Percentiles rank a stretch among this genome's conserved stretches.
Conservation (phyloP, 768 basidiomycete genomes). For the Erythrobasidium yunnanense region DNA sequence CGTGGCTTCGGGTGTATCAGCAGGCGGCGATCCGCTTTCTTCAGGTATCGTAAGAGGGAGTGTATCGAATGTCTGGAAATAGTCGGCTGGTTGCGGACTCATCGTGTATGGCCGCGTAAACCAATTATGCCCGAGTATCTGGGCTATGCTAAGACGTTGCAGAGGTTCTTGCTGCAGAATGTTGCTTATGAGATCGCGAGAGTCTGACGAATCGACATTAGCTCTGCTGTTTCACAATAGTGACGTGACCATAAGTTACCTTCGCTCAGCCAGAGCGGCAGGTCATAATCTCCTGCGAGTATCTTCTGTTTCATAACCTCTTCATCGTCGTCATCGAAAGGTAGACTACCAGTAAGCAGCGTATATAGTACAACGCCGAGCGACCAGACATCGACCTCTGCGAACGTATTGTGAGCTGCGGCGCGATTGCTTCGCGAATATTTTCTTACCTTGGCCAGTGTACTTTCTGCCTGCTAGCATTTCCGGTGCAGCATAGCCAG, state of each 20-base stretch:
- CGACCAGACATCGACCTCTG: slow-evolving; percentile 91
- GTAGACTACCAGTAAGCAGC: slow-evolving; percentile 75
- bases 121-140: slow-evolving; percentile 78
- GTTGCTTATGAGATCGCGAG: slow-evolving; percentile 67
- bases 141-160: slow-evolving; percentile 65
- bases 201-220: slow-evolving; percentile 49
- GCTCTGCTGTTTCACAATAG: no score
- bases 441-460: slow-evolving; percentile 71
- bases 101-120: slow-evolving; percentile 46
- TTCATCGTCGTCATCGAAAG: slow-evolving; percentile 82
- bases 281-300: slow-evolving; percentile 73
- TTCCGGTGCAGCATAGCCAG: slow-evolving; percentile 93
- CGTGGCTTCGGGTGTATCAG: background rate
- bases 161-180: slow-evolving; percentile 67
- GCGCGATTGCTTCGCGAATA: no score
- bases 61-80: slow-evolving; percentile 33
- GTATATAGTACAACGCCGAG: slow-evolving; percentile 89
- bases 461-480: slow-evolving; percentile 77
- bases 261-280: slow-evolving; percentile 79
- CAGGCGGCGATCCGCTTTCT: background rate
- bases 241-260: slow-evolving; percentile 47
- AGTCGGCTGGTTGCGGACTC: background rate
- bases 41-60: slow-evolving; percentile 26
- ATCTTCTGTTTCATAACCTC: slow-evolving; percentile 69
- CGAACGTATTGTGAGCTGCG: slow-evolving; percentile 46